Base-by-base conservation (phyloP, 139 green algal genomes). In the Chlorella sp. region DNA sequence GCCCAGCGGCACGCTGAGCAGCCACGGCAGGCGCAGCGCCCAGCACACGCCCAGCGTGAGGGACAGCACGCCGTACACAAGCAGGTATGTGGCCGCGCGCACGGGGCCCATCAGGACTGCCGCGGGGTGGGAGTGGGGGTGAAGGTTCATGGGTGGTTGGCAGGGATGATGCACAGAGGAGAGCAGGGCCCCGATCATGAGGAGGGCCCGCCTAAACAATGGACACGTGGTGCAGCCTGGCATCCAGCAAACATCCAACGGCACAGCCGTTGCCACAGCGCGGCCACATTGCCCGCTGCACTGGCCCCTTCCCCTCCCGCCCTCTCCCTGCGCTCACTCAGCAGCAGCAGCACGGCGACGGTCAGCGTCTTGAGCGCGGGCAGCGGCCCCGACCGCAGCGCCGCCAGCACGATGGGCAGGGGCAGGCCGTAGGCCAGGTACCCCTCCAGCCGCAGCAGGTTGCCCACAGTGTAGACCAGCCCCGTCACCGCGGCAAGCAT, bases 401-500 rank as follows among this genome's bases (percentile, higher is more conserved):
- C 87, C 7, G 93, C 83, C 78, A 98, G 76, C 3, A 97, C 85
- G 12, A 98, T 86, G 3, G 95, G 95, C 78, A 98, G 87, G 34
- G 95, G 95, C 70, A 98, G 82, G 71, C 98, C 91, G 86, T 98
- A 98, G 25, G 91, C 92, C 26, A 97, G 63, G 84, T 93, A 96
- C 41, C 82, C 82, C 38, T 97, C 92, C 60, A 98, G 85, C 78
- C 78, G 94, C 4, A 98, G 86, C 32, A 96, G 86, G 32, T 88
- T 95, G 32, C 93, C 91, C 44, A 98, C 62, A 1, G 94, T 91
- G 85, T 95, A 98, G 1, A 89, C 89, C 47, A 98, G 81, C 0
- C 93, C 95, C 0, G 89, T 88, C 30, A 98, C 92, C 1, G 95
- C 93, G 13, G 95, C 94, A 63, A 98, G 87, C 95, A 98, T 98